Conservation (phyloP, 352 stramenopile genomes). For the Phytopythium vexans region DNA sequence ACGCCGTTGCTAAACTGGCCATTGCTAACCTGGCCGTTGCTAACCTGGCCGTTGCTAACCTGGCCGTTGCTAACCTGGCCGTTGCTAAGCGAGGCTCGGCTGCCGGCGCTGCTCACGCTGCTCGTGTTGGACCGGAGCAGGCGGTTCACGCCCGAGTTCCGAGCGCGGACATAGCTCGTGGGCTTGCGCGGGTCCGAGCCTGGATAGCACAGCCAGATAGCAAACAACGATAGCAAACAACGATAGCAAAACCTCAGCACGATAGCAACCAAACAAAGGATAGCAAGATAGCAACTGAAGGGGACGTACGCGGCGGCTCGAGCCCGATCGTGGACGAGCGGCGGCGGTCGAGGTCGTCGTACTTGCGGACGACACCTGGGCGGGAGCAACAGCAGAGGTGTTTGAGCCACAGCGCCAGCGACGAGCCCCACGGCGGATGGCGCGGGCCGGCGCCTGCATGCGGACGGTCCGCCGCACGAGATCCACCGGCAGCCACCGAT, state of each 20-base stretch:
- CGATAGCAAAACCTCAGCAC: no score
- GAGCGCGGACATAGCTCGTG: constrained; percentile 46
- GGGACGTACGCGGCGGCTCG: constrained; percentile 51
- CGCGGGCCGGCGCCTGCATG: not conserved
- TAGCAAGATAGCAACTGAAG: not conserved
- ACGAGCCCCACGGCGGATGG: not conserved
- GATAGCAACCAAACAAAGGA: not conserved
- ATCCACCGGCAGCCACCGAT: not conserved
- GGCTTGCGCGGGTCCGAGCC: constrained; percentile 46
- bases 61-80: constrained; percentile 8
- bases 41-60: constrained; percentile 4
- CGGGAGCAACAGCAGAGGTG: constrained; percentile 1
- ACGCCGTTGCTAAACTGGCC: constrained; percentile 19
- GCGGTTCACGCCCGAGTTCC: constrained; percentile 61
- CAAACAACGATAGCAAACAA: no score
- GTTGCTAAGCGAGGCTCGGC: not conserved
- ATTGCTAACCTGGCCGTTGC: constrained; percentile 5
- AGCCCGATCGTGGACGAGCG: constrained; percentile 53
- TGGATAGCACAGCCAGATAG: constrained; percentile 5
- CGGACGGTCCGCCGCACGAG: not conserved
- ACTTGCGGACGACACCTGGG: constrained; percentile 45
- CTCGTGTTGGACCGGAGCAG: constrained; percentile 45
- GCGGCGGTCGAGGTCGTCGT: constrained; percentile 63
- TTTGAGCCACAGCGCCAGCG: constrained; percentile 14
- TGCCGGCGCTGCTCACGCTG: constrained; percentile 22